Base-by-base conservation (phyloP, 2,329 filamentous ascomycete species). In the Septoria petroselini region DNA sequence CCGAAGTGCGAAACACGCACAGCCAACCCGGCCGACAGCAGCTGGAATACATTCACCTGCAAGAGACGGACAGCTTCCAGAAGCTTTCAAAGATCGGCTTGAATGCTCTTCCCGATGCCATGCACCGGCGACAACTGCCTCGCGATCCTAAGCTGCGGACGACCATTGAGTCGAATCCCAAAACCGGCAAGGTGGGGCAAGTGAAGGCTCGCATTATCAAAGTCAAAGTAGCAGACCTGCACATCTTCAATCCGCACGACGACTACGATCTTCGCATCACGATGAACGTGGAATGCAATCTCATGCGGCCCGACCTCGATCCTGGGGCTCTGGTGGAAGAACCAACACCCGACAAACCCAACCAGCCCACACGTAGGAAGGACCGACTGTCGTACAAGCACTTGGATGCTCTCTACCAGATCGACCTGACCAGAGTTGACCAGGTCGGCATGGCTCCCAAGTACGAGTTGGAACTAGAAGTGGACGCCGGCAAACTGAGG, bases 331-430 rank as follows among this genome's bases (percentile, higher is more conserved):
- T 86, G 0, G 75, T 82, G 6, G 72, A 73, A 17, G 68, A 83
- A 2, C 66, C 72, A 0, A 68, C 75, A 3, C 62, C 67, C 9
- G 74, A 76, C 4, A 71, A 68, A 37, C 70, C 61, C 11, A 65
- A 55, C 39, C 65, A 35, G 52, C 65, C 54, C 55, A 66, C 57
- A 45, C 70, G 58, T 72, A 77, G 5, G 60, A 98, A 98, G 69
- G 91, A 98, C 69, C 82, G 93, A 14, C 75, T 98, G 66, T 94
- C 88, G 65, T 98, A 98, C 71, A 84, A 79, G 7, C 94, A 97
- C 67, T 79, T 90, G 33, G 83, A 82, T 46, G 43, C 34, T n/a
- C 35, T 47, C 17, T 96, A 94, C 66, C 88, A 93, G 66, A 80
- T 98, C 60, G 93, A 98, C 70, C 74, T 98, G 42, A 98, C 93